Conservation (phyloP, 1,139 yeast species). For the Candida sanyaensis region DNA sequence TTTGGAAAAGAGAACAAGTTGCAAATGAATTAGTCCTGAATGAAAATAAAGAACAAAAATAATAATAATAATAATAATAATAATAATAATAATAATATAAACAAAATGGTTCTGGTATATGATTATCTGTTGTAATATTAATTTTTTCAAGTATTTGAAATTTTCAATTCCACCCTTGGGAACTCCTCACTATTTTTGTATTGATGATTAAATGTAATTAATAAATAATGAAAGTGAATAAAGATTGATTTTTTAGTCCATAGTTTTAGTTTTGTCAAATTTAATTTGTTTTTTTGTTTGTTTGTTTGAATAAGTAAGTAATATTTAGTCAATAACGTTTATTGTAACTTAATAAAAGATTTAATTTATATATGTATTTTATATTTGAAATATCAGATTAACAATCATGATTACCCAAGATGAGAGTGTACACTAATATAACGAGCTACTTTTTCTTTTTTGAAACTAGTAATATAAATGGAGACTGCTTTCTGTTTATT, state of each 20-base stretch:
- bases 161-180: not conserved
- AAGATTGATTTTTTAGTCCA: too few species aligned
- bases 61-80: not conserved
- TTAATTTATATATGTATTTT: not conserved
- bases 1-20: constrained; percentile 73
- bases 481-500: too few species aligned
- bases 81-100: too few species aligned
- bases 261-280: not conserved
- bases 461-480: too few species aligned
- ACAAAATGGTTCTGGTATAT: not conserved
- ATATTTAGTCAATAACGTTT: not conserved
- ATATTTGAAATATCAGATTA: too few species aligned
- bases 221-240: too few species aligned
- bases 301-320: not conserved
- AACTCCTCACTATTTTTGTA: not conserved
- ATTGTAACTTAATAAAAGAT: not conserved
- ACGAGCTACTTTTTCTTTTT: too few species aligned
- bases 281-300: not conserved
- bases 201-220: too few species aligned
- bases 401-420: too few species aligned
- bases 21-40: constrained; percentile 35
- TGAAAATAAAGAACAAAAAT: constrained; percentile 9
- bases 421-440: too few species aligned
- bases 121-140: not conserved
- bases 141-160: not conserved